Evolutionary conservation across 306 rosid genomes (phyloP), one percentile per base, ranked within the genome.

Genomic region (Astragalus membranaceus): DNA sequence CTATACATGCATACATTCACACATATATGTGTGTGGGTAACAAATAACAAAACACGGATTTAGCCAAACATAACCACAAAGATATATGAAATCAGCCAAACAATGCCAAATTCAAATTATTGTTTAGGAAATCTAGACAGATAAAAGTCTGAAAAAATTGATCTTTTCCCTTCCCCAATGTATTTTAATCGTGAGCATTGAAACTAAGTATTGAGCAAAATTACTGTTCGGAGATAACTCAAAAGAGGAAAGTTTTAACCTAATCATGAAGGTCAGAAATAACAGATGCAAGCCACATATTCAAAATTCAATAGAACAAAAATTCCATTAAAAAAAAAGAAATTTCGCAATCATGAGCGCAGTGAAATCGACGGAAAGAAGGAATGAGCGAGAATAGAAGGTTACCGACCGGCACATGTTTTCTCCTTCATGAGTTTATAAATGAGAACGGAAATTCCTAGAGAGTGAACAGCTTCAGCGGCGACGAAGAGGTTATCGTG

Each of bases 401-500:
- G 1, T 67, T 85, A 93, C 99, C 87, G 80, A 93, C 99, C 99
- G 43, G 97, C 96, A 51, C 99, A 94, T 3, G 99, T 91, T 79
- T 82, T 90, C 91, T 94, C 99, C 81, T 94, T 94, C 82, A 78
- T 88, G 80, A 94, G 96, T 84, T 94, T 94, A 67, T 88, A 94
- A 81, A 94, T 94, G 67, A 94, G 98, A 29, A 94, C 96, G 5
- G 86, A 80, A 53, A 94, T 94, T 56, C 99, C 99, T 1, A 83
- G 82, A 49, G 99, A 91, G 82, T 94, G 98, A 12, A 94, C 94
- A 16, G 96, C 97, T 84, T 90, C 97, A 5, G 98, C 94, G 2
- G 96, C 98, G 33, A 90, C 96, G 50, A 94, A 94, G 70, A 94
- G 97, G 66, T 90, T 94, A 66, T 94, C 98, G 74, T 94, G 98